These are phyloP conservation scores for Debaryomyces prosopidis DNA, from an alignment of 805 yeast species.

Conservation along the genomic window DNA sequence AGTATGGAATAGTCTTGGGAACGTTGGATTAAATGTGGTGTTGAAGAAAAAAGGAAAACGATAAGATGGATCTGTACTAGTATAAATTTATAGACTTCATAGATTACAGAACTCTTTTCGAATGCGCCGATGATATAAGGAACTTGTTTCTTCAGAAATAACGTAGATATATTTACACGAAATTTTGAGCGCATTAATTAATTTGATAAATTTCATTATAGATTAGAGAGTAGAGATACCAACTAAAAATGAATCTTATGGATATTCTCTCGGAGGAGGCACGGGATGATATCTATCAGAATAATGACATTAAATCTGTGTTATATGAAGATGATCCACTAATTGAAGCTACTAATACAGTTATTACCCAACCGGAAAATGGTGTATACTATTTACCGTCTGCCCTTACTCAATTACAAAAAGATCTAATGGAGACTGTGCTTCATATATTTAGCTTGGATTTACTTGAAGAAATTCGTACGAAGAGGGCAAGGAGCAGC, in stretches of 20 bases:
- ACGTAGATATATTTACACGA: no score
- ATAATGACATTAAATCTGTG: constrained; percentile 1
- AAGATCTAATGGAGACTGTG: constrained; percentile 32
- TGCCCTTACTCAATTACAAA: constrained; percentile 31
- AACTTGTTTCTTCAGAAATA: no score
- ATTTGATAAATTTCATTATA: no score
- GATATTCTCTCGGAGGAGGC: constrained; percentile 39
- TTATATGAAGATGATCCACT: not conserved
- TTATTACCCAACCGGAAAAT: constrained; percentile 16
- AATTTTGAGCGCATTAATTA: no score
- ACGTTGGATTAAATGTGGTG: constrained; percentile 41
- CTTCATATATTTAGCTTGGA: constrained; percentile 29
- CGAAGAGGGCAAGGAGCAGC: constrained; percentile 28
- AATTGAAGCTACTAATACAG: not conserved
- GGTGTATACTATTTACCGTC: constrained; percentile 38
- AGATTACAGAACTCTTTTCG: not conserved
- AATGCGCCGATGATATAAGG: no score
- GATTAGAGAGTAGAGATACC: no score
- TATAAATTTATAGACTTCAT: not conserved
- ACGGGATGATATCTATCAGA: constrained; percentile 19
- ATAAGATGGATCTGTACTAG: constrained; percentile 1
- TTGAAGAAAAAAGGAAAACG: constrained; percentile 34
- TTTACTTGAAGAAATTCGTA: constrained; percentile 21
- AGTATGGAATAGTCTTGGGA: constrained; percentile 79
- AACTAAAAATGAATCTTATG: constrained; percentile 35